Evolutionary conservation across 805 yeast genomes (phyloP).

Genomic region (Cyberlindnera suaveolens): DNA sequence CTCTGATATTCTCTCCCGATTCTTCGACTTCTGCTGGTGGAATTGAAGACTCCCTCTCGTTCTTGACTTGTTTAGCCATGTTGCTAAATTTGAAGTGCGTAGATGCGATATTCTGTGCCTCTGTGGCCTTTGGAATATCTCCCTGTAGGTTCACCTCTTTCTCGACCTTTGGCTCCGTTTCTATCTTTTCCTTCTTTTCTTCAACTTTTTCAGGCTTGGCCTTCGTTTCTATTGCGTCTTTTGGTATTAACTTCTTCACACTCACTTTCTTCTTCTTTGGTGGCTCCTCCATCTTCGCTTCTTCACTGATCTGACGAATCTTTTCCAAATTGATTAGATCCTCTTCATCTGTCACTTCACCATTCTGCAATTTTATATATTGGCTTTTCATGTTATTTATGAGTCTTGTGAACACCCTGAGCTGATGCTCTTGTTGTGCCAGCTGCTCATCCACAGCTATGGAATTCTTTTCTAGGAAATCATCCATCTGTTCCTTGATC

Average conservation of each 20-base stretch:
- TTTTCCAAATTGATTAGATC: conserved; percentile 17
- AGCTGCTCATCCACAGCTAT: background rate
- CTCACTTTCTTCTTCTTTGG: conserved; percentile 1
- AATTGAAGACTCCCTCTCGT: no score
- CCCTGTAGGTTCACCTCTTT: background rate
- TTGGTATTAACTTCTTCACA: conserved; percentile 1
- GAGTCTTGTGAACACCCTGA: conserved; percentile 16
- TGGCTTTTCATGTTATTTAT: conserved; percentile 18
- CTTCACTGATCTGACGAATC: conserved; percentile 4
- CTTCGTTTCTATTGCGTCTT: background rate
- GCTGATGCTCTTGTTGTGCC: conserved; percentile 9
- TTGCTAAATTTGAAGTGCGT: conserved; percentile 6
- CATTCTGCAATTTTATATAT: conserved; percentile 10
- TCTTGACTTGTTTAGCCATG: background rate
- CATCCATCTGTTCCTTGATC: conserved; percentile 7
- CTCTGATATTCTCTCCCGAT: background rate
- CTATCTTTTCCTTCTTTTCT: background rate
- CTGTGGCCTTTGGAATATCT: background rate
- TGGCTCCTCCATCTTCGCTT: conserved; percentile 1
- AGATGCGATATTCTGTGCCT: conserved; percentile 2
- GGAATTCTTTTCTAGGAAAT: conserved; percentile 2
- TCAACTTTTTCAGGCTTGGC: background rate
- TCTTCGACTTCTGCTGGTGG: background rate
- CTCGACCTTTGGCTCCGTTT: no score
- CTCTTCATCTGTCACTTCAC: conserved; percentile 13